Evolutionary conservation across 2,329 filamentous ascomycete genomes (phyloP).

Genomic region (Claviceps maximensis): DNA sequence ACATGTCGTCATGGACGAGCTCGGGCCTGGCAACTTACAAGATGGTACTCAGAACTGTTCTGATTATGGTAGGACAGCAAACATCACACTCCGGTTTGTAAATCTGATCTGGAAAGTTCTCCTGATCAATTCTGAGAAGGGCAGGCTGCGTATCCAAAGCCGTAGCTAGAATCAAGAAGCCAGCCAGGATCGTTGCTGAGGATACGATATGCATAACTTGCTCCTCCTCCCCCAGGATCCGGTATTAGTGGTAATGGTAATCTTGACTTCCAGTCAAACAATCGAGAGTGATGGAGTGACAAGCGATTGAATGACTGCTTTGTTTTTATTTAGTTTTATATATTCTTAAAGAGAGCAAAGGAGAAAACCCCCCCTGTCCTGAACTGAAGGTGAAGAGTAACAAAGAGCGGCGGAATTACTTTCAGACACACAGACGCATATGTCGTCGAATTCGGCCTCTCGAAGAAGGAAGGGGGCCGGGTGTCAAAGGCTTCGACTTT

Average conservation of each 20-base stretch:
- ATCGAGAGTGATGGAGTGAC: not conserved
- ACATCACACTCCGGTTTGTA: not conserved
- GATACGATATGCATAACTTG: conserved; percentile 1
- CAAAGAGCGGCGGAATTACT: not conserved
- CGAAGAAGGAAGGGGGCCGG: not conserved
- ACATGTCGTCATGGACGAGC: not conserved
- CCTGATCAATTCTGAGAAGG: not conserved
- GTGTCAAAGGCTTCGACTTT: not conserved
- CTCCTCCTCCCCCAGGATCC: not conserved
- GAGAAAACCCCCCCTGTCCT: not conserved
- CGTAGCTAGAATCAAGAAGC: not conserved
- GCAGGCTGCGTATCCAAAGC: not conserved
- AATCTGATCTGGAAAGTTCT: conserved; percentile 1
- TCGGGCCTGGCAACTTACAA: conserved; percentile 1
- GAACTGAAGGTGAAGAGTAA: not conserved
- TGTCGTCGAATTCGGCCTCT: not conserved
- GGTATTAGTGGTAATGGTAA: not conserved
- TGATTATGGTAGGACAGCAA: conserved; percentile 3
- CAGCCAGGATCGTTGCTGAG: not conserved
- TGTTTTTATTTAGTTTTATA: too few relatives aligned
- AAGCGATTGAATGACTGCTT: not conserved
- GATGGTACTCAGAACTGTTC: conserved; percentile 3
- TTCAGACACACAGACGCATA: not conserved
- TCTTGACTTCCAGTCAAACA: not conserved
- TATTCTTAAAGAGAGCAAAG: too few relatives aligned